Percentiles rank a stretch among this genome's conserved stretches.
phyloP scores from a whole-genome alignment of 2,329 filamentous ascomycete genomes.

The Bipolaris victoriae region DNA sequence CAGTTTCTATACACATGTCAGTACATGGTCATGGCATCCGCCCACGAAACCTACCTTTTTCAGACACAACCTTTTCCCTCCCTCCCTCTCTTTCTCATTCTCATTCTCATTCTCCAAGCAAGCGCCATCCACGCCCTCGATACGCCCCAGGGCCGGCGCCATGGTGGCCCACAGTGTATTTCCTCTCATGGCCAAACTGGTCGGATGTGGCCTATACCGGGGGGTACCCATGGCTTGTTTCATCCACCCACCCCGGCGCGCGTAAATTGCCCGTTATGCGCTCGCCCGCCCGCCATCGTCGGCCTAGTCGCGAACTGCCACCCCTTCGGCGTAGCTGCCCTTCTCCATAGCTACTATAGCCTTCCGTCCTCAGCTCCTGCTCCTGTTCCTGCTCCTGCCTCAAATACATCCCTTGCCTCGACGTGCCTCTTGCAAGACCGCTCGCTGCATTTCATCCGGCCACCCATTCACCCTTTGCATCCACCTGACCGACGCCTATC shows the following conservation, averaged over 20 bases:
- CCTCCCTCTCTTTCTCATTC: too few relatives aligned
- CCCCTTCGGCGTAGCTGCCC: too few relatives aligned
- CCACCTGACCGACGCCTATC: not conserved
- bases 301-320: not conserved
- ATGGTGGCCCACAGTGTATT: not conserved
- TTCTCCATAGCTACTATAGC: not conserved
- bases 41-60: too few relatives aligned
- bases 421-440: not conserved
- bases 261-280: conserved; percentile 40
- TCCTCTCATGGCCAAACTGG: not conserved
- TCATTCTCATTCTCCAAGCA: too few relatives aligned
- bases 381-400: not conserved
- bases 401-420: conserved; percentile 5
- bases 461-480: not conserved
- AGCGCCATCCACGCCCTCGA: not conserved
- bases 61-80: too few relatives aligned
- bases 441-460: not conserved
- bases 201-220: conserved; percentile 8
- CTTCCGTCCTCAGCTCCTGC: not conserved
- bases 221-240: conserved; percentile 26
- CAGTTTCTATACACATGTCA: too few relatives aligned
- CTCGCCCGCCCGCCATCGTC: conserved; percentile 10
- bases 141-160: not conserved
- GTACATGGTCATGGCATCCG: too few relatives aligned
- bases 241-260: conserved; percentile 32